These are phyloP conservation scores for Cutaneotrichosporon cavernicola DNA, from an alignment of 1,284 basidiomycete species.

Conservation along the genomic window DNA sequence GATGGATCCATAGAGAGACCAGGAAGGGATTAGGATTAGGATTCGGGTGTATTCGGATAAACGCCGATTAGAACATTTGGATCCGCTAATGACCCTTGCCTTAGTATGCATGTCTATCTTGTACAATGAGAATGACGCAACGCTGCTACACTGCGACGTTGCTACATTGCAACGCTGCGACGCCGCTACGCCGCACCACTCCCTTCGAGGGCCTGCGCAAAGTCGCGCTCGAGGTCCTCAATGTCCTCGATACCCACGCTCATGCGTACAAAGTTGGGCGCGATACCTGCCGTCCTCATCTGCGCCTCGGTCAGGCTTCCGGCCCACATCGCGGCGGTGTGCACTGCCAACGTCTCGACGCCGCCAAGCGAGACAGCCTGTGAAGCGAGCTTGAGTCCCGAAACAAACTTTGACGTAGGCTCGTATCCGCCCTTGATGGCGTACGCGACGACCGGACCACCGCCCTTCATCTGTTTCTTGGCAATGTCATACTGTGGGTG, in stretches of 20 bases:
- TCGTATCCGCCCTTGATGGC: slow-evolving; percentile 18
- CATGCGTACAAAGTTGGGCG: slow-evolving; percentile 21
- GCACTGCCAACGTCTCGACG: slow-evolving; percentile 21
- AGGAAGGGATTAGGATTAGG: too few relatives aligned
- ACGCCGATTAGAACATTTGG: neutral
- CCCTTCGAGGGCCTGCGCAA: slow-evolving; percentile 14
- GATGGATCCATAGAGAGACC: neutral
- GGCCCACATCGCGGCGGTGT: slow-evolving; percentile 23
- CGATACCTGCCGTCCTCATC: slow-evolving; percentile 18
- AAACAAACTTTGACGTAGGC: slow-evolving; percentile 16
- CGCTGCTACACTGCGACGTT: too few relatives aligned
- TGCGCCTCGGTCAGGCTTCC: slow-evolving; percentile 21
- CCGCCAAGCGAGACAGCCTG: slow-evolving; percentile 22
- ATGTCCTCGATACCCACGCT: slow-evolving; percentile 20
- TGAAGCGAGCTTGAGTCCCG: slow-evolving; percentile 16
- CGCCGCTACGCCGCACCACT: neutral
- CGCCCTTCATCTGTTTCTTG: slow-evolving; percentile 20
- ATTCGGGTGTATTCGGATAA: slow-evolving; percentile 4
- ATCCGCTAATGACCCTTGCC: neutral
- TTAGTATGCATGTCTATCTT: neutral
- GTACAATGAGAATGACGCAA: too few relatives aligned
- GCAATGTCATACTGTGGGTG: slow-evolving; percentile 20
- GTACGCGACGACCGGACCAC: slow-evolving; percentile 19
- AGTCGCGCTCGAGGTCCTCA: slow-evolving; percentile 20
- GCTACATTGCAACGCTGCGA: too few relatives aligned